Conservation (phyloP, 2,329 filamentous ascomycete genomes). For the Paracoccidioides brasiliensis region DNA sequence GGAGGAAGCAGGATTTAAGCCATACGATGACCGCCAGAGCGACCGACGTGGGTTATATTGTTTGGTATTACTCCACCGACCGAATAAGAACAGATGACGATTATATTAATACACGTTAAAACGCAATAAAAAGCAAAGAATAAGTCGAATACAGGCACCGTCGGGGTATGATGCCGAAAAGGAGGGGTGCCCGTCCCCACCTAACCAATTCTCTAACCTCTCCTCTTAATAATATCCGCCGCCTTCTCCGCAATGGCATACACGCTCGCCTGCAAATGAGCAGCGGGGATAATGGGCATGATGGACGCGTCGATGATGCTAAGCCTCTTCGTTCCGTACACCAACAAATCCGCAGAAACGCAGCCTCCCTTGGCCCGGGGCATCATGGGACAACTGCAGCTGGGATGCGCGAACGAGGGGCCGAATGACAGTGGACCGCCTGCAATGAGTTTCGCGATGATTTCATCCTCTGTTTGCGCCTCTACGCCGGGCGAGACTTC, state of each 20-base stretch:
- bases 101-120: too few relatives aligned
- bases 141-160: too few relatives aligned
- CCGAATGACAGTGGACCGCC: neutral
- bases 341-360: conserved; percentile 18
- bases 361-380: conserved; percentile 19
- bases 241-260: conserved; percentile 25
- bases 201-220: neutral
- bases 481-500: conserved; percentile 10
- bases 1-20: too few relatives aligned
- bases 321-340: conserved; percentile 21
- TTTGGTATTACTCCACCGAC: too few relatives aligned
- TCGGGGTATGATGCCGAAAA: neutral
- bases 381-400: conserved; percentile 24
- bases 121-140: too few relatives aligned
- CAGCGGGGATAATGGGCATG: conserved; percentile 23
- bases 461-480: conserved; percentile 6
- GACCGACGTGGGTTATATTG: too few relatives aligned
- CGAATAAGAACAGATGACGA: too few relatives aligned
- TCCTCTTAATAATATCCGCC: conserved; percentile 16
- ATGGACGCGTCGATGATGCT: conserved; percentile 26
- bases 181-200: too few relatives aligned
- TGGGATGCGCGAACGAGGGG: conserved; percentile 16
- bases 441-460: conserved; percentile 6
- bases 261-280: conserved; percentile 26
- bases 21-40: too few relatives aligned